Percentiles rank a stretch among this genome's conserved stretches.
Conservation (phyloP, 495 filamentous ascomycete species). For the Podospora bellae-mahoneyi region DNA sequence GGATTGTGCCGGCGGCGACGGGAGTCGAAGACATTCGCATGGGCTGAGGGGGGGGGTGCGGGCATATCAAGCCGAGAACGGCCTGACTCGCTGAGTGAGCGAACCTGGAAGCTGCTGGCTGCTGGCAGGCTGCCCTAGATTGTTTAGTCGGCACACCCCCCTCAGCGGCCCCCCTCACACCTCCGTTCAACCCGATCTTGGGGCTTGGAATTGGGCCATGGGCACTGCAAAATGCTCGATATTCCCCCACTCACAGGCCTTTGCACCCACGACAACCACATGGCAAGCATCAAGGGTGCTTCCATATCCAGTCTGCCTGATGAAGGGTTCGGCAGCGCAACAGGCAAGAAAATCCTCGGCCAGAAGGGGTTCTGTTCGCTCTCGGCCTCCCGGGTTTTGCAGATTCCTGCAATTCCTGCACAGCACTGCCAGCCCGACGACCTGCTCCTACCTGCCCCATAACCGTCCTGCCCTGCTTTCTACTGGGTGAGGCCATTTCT, state of each 20-base stretch:
- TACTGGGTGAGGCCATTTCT: conserved; percentile 22
- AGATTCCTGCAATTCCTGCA: conserved; percentile 9
- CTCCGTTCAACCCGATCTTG: conserved; percentile 25
- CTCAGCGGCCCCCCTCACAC: conserved; percentile 11
- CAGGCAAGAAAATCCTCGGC: conserved; percentile 26
- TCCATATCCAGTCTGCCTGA: conserved; percentile 7
- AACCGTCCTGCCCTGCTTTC: conserved; percentile 13
- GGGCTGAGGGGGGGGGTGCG: conserved; percentile 16
- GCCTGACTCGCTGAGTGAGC: conserved; percentile 39
- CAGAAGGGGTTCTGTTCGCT: conserved; percentile 26
- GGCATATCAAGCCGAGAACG: conserved; percentile 26
- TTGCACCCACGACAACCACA: conserved; percentile 40
- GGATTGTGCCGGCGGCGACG: conserved; percentile 24
- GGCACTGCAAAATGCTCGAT: conserved; percentile 22
- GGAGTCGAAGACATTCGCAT: neutral
- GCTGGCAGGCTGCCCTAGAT: conserved; percentile 9
- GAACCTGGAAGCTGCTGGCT: conserved; percentile 10
- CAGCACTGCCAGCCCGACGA: neutral
- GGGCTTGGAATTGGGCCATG: conserved; percentile 25
- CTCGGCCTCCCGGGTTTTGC: conserved; percentile 16
- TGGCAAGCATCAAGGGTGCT: conserved; percentile 45
- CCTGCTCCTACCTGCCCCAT: conserved; percentile 1
- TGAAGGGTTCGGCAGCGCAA: conserved; percentile 14
- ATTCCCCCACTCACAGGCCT: conserved; percentile 29
- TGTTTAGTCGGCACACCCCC: conserved; percentile 21